These are phyloP conservation scores for Schoenoplectus triqueter DNA, from an alignment of 202 grass and related monocot species.

Conservation along the genomic window DNA sequence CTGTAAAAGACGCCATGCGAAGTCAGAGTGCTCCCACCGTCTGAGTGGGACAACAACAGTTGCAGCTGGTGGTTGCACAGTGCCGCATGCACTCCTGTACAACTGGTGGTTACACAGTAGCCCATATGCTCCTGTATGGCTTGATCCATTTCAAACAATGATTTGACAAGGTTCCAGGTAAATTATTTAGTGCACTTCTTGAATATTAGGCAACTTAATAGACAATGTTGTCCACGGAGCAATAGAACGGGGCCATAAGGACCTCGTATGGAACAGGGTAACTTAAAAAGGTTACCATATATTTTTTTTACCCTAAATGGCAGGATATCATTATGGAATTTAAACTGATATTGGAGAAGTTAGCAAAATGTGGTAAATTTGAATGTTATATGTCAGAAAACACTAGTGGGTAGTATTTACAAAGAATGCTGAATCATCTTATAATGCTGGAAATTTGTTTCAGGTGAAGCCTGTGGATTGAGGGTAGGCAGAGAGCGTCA, in stretches of 20 bases:
- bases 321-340: neutral
- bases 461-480: neutral
- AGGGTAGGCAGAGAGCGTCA: neutral
- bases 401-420: neutral
- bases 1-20: neutral
- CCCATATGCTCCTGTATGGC: neutral
- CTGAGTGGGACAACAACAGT: no score
- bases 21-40: neutral
- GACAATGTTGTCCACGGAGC: neutral
- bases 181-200: neutral
- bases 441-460: neutral
- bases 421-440: slow-evolving; percentile 3
- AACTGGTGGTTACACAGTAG: neutral
- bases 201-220: neutral
- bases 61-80: neutral
- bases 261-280: neutral
- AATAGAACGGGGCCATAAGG: neutral
- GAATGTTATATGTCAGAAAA: neutral
- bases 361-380: neutral
- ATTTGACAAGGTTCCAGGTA: neutral
- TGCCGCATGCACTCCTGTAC: neutral
- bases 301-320: neutral
- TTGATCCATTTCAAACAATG: neutral
- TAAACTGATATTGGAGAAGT: neutral
- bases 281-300: neutral